Evolutionary conservation across 2,329 filamentous ascomycete species (phyloP).

Genomic region (Alternaria brassicicola): DNA sequence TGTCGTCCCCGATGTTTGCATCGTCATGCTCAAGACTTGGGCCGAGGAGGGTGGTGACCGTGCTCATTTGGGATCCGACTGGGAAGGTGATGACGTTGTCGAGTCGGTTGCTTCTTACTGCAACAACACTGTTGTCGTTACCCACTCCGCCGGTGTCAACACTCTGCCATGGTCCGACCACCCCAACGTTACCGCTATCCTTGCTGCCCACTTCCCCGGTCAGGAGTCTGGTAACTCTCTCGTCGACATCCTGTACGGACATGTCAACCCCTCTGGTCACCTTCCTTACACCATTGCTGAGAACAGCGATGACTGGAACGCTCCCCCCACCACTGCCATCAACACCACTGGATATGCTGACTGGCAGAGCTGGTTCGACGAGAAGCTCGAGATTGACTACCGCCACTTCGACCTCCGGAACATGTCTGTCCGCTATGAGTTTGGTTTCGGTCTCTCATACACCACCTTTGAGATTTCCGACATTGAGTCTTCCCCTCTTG

Average conservation of each 20-base stretch:
- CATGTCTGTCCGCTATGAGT: conserved; percentile 75
- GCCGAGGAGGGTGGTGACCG: conserved; percentile 56
- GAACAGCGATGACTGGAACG: conserved; percentile 68
- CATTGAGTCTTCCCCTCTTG: conserved; percentile 61
- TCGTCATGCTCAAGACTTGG: conserved; percentile 66
- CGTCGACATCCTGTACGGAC: conserved; percentile 68
- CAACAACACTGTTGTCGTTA: conserved; percentile 60
- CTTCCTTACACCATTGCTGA: conserved; percentile 87
- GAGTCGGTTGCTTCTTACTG: conserved; percentile 54
- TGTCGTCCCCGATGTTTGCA: conserved; percentile 52
- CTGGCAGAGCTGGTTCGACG: conserved; percentile 60
- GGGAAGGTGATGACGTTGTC: conserved; percentile 51
- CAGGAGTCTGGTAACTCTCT: conserved; percentile 51
- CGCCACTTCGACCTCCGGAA: conserved; percentile 71
- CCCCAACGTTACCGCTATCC: conserved; percentile 52
- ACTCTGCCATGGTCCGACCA: conserved; percentile 51
- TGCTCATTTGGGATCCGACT: conserved; percentile 49
- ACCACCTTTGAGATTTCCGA: conserved; percentile 76
- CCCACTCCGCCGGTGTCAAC: conserved; percentile 53
- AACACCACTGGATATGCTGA: conserved; percentile 50
- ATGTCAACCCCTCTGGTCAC: conserved; percentile 77
- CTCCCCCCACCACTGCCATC: conserved; percentile 49
- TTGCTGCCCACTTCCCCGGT: conserved; percentile 52
- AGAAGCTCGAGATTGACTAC: conserved; percentile 78
- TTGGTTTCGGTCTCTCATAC: conserved; percentile 77